These are phyloP conservation scores for Russula sp. DNA, from an alignment of 768 basidiomycete genomes.

Conservation along the genomic window DNA sequence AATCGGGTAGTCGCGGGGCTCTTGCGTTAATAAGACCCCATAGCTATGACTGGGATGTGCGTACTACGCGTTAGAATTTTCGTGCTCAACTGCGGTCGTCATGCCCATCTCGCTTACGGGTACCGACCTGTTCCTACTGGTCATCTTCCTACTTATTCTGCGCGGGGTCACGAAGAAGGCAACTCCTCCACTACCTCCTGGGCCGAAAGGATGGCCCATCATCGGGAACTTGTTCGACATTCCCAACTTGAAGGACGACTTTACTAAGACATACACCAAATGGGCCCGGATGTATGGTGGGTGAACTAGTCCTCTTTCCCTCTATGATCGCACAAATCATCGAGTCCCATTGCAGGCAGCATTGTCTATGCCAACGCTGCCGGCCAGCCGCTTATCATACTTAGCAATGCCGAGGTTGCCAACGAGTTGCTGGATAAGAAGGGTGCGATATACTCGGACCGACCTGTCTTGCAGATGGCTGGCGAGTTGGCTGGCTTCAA, in stretches of 20 bases:
- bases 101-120: not conserved
- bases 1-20: not conserved
- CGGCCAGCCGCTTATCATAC: slow-evolving; percentile 9
- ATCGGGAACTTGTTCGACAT: slow-evolving; percentile 12
- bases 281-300: slow-evolving; percentile 10
- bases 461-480: slow-evolving; percentile 11
- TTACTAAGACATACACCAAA: not conserved
- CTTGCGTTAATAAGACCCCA: not conserved
- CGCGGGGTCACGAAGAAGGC: not conserved
- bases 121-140: not conserved
- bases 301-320: not conserved
- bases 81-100: not conserved
- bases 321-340: not conserved
- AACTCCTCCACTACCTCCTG: slow-evolving; percentile 2
- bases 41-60: not conserved
- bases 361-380: slow-evolving; percentile 4
- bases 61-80: not conserved
- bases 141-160: not conserved
- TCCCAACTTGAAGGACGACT: not conserved
- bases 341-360: not conserved
- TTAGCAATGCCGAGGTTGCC: slow-evolving; percentile 1
- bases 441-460: slow-evolving; percentile 11
- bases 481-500: slow-evolving; percentile 11
- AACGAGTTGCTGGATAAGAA: slow-evolving; percentile 15
- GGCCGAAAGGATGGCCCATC: slow-evolving; percentile 10